These are phyloP conservation scores for Caloboletus firmus DNA, from an alignment of 1,284 basidiomycete species.

Conservation along the genomic window DNA sequence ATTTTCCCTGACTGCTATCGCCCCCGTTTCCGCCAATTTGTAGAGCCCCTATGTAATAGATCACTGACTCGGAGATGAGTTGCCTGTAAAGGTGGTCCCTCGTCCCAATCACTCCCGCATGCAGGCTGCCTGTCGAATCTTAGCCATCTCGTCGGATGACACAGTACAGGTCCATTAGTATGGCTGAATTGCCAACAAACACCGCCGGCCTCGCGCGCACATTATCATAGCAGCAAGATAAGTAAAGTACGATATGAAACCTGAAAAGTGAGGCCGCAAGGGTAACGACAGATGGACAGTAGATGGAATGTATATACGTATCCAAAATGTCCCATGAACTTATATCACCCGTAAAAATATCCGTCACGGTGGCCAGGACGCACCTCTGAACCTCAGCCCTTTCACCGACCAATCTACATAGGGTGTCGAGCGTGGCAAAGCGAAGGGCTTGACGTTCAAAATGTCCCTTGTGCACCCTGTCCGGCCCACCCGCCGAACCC, in stretches of 20 bases:
- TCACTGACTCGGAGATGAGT: neutral
- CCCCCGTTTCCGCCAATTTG: no score
- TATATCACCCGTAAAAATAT: neutral
- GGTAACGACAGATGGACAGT: neutral
- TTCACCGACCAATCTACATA: neutral
- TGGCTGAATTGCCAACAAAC: neutral
- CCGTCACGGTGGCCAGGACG: neutral
- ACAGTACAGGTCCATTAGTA: neutral
- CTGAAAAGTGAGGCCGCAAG: no score
- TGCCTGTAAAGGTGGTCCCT: neutral
- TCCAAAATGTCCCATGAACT: neutral
- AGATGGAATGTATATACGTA: neutral
- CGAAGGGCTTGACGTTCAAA: slow-evolving; percentile 6
- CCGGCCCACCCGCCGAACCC: slow-evolving; percentile 21
- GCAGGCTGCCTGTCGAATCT: no score
- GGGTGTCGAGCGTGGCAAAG: neutral
- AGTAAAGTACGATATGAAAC: slow-evolving; percentile 2
- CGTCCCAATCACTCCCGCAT: no score
- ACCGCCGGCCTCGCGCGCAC: neutral
- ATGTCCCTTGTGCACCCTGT: slow-evolving; percentile 13
- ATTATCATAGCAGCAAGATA: neutral
- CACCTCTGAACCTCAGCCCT: neutral
- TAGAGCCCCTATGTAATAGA: neutral
- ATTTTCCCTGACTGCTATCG: neutral
- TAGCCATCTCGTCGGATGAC: neutral